Percentiles rank a stretch among this genome's conserved stretches.
Evolutionary conservation across 345 rosid species (phyloP).

Genomic region (Gossypioides kirkii): DNA sequence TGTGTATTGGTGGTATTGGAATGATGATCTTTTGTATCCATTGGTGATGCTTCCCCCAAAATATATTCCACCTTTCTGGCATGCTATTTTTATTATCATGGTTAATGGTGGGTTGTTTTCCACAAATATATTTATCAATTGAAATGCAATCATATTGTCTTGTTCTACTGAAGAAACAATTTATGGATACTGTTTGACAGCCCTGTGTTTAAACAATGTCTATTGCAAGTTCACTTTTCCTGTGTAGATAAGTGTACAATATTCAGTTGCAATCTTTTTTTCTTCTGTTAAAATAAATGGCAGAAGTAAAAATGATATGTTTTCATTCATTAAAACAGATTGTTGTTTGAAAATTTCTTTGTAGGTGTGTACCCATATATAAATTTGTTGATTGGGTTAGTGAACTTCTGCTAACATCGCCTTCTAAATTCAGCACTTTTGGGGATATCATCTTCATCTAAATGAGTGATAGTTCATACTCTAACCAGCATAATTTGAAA

Average conservation of each 20-base stretch:
- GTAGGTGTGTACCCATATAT: not conserved
- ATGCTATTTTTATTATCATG: constrained; percentile 82
- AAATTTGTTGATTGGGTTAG: not conserved
- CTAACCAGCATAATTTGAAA: not conserved
- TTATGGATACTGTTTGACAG: not conserved
- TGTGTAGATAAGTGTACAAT: not conserved
- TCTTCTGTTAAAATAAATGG: not conserved
- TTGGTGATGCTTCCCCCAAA: constrained; percentile 95
- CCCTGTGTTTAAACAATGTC: constrained; percentile 4
- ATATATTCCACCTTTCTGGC: constrained; percentile 98
- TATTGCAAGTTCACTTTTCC: not conserved
- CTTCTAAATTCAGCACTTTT: not conserved
- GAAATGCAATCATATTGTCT: constrained; percentile 3
- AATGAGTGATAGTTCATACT: not conserved
- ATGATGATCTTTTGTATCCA: constrained; percentile 84
- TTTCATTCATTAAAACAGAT: not conserved
- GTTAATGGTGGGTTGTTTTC: constrained; percentile 73
- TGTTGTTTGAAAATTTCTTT: not conserved
- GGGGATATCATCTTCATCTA: not conserved
- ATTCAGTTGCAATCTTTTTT: not conserved
- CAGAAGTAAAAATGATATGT: not conserved
- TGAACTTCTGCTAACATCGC: not conserved
- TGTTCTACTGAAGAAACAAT: not conserved
- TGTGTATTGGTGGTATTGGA: constrained; percentile 96
- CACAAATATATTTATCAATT: constrained; percentile 8